Conservation (phyloP, 495 filamentous ascomycete genomes). For the Neurospora tetrasperma region DNA sequence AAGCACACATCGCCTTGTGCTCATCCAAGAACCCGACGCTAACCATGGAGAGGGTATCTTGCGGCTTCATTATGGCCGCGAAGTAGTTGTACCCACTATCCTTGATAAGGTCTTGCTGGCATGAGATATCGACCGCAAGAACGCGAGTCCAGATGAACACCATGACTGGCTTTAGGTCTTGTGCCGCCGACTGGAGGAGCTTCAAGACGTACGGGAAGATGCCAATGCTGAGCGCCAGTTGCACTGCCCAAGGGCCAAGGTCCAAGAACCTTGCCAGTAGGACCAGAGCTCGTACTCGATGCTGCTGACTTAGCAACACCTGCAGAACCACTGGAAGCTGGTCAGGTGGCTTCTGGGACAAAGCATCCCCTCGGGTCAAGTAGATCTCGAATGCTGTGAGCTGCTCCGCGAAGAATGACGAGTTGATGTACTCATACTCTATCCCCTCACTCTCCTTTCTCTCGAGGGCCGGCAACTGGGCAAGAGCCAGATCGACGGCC, state of each 20-base stretch:
- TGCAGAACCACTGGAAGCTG: conserved; percentile 95
- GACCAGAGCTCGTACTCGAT: conserved; percentile 85
- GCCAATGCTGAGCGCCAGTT: conserved; percentile 89
- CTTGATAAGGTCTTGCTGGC: conserved; percentile 86
- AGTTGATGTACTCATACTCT: conserved; percentile 85
- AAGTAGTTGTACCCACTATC: conserved; percentile 98
- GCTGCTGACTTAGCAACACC: conserved; percentile 89
- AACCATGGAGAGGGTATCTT: conserved; percentile 68
- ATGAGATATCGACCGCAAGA: conserved; percentile 86
- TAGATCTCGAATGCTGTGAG: conserved; percentile 97
- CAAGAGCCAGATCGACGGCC: conserved; percentile 91
- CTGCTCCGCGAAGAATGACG: conserved; percentile 93
- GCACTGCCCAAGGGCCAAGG: conserved; percentile 93
- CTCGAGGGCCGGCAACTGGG: conserved; percentile 78
- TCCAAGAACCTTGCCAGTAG: conserved; percentile 90
- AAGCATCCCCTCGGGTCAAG: conserved; percentile 71
- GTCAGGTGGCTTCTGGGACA: conserved; percentile 75
- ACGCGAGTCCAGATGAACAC: conserved; percentile 99
- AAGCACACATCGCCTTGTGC: conserved; percentile 98
- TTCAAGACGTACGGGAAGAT: conserved; percentile 99
- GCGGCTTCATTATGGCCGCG: conserved; percentile 75
- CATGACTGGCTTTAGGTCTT: conserved; percentile 96
- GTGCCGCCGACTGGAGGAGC: conserved; percentile 85
- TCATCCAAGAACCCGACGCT: conserved; percentile 79
- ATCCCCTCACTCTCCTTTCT: conserved; percentile 58